phyloP scores from a whole-genome alignment of 805 yeast species.

The Pichia nakasei region DNA sequence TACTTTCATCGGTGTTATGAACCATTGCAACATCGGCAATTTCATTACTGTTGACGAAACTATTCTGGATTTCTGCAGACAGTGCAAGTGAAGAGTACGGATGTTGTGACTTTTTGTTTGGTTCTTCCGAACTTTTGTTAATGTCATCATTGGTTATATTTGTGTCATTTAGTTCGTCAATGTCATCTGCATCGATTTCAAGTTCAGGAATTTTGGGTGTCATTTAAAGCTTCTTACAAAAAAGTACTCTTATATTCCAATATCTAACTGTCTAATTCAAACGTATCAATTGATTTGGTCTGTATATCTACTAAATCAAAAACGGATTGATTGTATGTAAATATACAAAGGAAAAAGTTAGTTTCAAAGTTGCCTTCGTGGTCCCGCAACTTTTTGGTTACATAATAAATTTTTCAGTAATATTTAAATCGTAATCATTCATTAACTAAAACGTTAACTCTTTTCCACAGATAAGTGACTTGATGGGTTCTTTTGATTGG shows the following conservation, averaged over 20 bases:
- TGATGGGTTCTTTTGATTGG: constrained; percentile 5
- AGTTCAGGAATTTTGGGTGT: neutral
- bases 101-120: neutral
- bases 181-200: neutral
- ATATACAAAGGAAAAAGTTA: neutral
- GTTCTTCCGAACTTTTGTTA: neutral
- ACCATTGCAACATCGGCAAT: neutral
- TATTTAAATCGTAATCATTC: no score
- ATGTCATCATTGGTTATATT: neutral
- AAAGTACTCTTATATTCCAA: no score
- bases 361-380: neutral
- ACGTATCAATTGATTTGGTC: neutral
- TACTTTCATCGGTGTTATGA: neutral
- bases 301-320: no score
- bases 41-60: neutral
- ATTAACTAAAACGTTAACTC: no score
- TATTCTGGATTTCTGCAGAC: neutral
- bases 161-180: neutral
- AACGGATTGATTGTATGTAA: no score
- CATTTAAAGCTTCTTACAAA: neutral
- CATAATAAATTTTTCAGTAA: neutral
- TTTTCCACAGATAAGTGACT: neutral
- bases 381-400: neutral
- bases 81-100: neutral
- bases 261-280: no score